Conservation (phyloP, 768 basidiomycete species). For the Cantharellus cinnabarinus region DNA sequence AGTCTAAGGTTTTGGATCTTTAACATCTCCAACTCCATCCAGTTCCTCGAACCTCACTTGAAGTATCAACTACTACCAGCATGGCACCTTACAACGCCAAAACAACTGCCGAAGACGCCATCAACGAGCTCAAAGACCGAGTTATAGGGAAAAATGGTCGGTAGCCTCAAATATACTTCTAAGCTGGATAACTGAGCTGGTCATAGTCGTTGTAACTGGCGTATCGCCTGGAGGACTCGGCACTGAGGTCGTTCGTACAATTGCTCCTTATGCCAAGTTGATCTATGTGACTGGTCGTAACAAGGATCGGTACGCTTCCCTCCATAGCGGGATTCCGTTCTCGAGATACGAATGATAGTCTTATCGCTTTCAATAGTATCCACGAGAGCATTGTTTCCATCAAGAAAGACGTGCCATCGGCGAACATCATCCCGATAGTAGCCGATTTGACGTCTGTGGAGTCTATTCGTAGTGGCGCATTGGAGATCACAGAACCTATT, state of each 20-base stretch:
- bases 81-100: no score
- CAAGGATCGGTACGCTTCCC: background rate
- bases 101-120: no score
- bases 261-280: background rate
- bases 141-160: no score
- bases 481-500: slow-evolving; percentile 7
- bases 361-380: background rate
- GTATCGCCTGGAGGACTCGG: background rate
- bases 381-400: slow-evolving; percentile 1
- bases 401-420: slow-evolving; percentile 3
- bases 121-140: no score
- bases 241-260: background rate
- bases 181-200: background rate
- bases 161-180: no score
- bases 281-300: background rate
- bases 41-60: no score
- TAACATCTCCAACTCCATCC: no score
- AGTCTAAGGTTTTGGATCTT: no score
- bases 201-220: background rate
- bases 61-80: no score
- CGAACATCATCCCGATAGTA: slow-evolving; percentile 3
- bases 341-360: background rate
- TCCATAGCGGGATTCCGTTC: background rate
- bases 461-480: slow-evolving; percentile 2
- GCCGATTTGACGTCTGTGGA: slow-evolving; percentile 6